Conservation (phyloP, 2,329 filamentous ascomycete species). For the Sphaerulina musiva region DNA sequence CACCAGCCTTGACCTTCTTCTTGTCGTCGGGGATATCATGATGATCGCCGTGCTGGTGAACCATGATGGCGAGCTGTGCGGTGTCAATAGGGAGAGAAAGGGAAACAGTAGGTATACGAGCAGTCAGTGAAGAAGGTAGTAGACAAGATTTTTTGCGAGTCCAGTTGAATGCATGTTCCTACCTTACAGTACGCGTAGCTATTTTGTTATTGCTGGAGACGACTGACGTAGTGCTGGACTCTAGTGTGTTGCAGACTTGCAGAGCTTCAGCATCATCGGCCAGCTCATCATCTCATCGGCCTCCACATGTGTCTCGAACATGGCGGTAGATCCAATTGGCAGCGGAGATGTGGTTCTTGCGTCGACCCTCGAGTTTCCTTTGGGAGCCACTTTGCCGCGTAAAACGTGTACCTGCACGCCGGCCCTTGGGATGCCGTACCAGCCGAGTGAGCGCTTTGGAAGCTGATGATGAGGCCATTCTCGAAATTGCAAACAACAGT, state of each 20-base stretch:
- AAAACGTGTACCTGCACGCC: not conserved
- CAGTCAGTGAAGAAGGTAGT: not conserved
- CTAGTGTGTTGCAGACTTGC: not conserved
- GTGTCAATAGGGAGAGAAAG: not conserved
- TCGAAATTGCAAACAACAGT: too few species aligned
- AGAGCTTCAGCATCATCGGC: not conserved
- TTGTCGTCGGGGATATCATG: conserved; percentile 48
- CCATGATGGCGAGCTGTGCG: conserved; percentile 18
- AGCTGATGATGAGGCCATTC: too few species aligned
- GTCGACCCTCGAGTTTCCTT: not conserved
- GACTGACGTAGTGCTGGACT: not conserved
- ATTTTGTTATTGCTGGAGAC: too few species aligned
- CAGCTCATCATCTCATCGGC: not conserved
- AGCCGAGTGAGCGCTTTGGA: not conserved
- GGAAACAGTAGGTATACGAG: not conserved
- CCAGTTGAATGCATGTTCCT: not conserved
- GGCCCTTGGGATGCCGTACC: conserved; percentile 28
- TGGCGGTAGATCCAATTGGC: conserved; percentile 1
- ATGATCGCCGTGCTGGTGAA: conserved; percentile 36
- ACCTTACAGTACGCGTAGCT: too few species aligned
- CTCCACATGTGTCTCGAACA: not conserved
- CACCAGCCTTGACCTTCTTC: conserved; percentile 45
- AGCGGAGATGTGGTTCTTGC: not conserved
- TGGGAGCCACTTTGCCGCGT: not conserved
- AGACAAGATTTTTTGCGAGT: not conserved